These are phyloP conservation scores for Populus ilicifolia DNA, from an alignment of 345 rosid genomes.

Conservation along the genomic window DNA sequence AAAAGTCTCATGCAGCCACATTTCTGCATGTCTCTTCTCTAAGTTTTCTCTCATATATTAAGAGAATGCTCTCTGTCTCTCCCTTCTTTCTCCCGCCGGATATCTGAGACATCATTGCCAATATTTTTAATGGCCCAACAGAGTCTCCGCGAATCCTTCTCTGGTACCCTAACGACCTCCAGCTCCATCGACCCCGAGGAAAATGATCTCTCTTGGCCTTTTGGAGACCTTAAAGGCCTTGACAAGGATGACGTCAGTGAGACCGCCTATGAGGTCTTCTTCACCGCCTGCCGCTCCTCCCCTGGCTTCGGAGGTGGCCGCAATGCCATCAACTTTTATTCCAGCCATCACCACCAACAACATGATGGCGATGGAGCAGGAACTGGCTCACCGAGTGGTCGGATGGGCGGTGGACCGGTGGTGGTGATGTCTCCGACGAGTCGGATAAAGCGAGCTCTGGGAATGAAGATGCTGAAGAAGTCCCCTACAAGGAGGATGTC, in stretches of 20 bases:
- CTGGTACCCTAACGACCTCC: conserved; percentile 33
- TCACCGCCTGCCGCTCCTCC: conserved; percentile 79
- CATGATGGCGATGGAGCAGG: conserved; percentile 36
- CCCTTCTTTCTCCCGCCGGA: conserved; percentile 42
- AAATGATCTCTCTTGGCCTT: conserved; percentile 71
- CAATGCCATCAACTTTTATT: conserved; percentile 58
- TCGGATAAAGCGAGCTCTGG: conserved; percentile 65
- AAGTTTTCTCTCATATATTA: conserved; percentile 12
- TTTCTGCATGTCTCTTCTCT: not conserved
- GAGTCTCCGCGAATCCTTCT: conserved; percentile 46
- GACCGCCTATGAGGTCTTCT: conserved; percentile 82
- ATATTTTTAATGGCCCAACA: conserved; percentile 44
- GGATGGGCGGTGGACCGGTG: conserved; percentile 29
- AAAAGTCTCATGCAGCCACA: not conserved
- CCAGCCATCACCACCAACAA: conserved; percentile 34
- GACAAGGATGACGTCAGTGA: conserved; percentile 69
- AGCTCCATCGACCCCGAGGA: conserved; percentile 19
- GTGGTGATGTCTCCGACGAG: conserved; percentile 75
- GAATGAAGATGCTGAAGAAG: conserved; percentile 68
- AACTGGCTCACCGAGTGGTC: conserved; percentile 14
- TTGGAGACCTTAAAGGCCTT: conserved; percentile 49
- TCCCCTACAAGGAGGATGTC: conserved; percentile 71
- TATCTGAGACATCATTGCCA: conserved; percentile 20
- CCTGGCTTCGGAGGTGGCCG: conserved; percentile 76
- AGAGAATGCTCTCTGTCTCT: conserved; percentile 35